These are phyloP conservation scores for Exophiala xenobiotica DNA, from an alignment of 2,329 filamentous ascomycete species.

Conservation along the genomic window DNA sequence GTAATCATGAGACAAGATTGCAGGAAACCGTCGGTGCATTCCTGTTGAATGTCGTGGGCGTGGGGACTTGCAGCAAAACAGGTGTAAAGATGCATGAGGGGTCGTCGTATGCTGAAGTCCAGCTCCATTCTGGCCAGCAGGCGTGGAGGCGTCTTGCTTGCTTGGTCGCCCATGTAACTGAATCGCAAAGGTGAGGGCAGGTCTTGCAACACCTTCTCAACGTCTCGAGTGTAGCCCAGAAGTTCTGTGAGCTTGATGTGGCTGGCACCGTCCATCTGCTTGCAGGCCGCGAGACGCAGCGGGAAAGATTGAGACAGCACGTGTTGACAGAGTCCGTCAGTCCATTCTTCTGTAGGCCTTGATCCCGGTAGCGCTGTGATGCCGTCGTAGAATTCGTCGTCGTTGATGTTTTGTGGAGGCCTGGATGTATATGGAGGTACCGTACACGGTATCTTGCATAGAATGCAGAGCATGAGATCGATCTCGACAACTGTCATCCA, in stretches of 20 bases:
- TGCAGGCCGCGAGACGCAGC: constrained; percentile 25
- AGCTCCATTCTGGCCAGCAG: constrained; percentile 33
- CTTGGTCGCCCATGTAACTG: constrained; percentile 22
- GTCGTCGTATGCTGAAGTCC: constrained; percentile 33
- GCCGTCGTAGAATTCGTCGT: constrained; percentile 24
- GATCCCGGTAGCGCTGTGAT: constrained; percentile 16
- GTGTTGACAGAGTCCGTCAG: constrained; percentile 28
- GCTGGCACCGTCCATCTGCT: constrained; percentile 15
- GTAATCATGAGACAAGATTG: constrained; percentile 33
- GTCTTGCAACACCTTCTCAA: constrained; percentile 27
- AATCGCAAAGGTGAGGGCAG: constrained; percentile 27
- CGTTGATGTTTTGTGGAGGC: constrained; percentile 28
- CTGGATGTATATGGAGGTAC: constrained; percentile 21
- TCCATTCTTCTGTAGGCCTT: constrained; percentile 27
- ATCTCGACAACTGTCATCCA: constrained; percentile 36
- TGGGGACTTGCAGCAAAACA: constrained; percentile 26
- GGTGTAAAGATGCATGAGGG: constrained; percentile 35
- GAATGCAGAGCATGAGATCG: constrained; percentile 32
- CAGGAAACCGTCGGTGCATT: constrained; percentile 30
- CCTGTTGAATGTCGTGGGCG: constrained; percentile 23
- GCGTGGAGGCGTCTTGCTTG: constrained; percentile 26
- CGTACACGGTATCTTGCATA: constrained; percentile 28
- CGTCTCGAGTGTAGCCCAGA: constrained; percentile 22
- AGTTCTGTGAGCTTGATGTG: constrained; percentile 20
- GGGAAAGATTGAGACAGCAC: constrained; percentile 28